phyloP scores from a whole-genome alignment of 140 eudicot genomes.

The Anethum foeniculum region DNA sequence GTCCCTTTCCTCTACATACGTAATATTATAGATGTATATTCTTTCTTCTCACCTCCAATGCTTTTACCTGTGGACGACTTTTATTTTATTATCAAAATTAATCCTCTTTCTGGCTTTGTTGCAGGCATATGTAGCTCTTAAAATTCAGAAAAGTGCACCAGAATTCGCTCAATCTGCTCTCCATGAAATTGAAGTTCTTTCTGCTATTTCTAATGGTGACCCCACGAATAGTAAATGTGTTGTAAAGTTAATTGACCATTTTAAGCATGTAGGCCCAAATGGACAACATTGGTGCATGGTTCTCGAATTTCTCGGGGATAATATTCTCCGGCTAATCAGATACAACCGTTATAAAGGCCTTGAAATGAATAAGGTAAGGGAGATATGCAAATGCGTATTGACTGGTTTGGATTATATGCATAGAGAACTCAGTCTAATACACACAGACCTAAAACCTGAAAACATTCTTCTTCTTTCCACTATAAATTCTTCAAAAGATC shows the following conservation, averaged over 20 bases:
- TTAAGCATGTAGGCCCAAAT: slow-evolving; percentile 91
- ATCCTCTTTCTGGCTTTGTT: slow-evolving; percentile 17
- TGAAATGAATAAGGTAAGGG: slow-evolving; percentile 59
- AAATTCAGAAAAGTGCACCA: slow-evolving; percentile 97
- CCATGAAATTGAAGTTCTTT: slow-evolving; percentile 87
- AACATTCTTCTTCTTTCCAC: slow-evolving; percentile 80
- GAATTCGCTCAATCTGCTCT: slow-evolving; percentile 87
- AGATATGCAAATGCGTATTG: slow-evolving; percentile 80
- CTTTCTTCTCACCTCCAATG: neutral
- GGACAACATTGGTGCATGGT: slow-evolving; percentile 98
- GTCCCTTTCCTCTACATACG: neutral
- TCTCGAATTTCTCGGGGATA: slow-evolving; percentile 94
- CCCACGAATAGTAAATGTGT: slow-evolving; percentile 52
- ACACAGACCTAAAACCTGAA: slow-evolving; percentile 93
- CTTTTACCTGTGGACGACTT: neutral
- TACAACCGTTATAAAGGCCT: slow-evolving; percentile 89
- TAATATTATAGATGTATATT: neutral
- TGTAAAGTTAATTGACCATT: slow-evolving; percentile 79
- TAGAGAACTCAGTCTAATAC: slow-evolving; percentile 61
- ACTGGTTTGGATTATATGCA: slow-evolving; percentile 83
- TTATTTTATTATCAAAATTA: neutral
- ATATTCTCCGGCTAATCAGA: slow-evolving; percentile 63
- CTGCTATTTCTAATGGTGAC: slow-evolving; percentile 68
- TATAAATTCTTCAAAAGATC: slow-evolving; percentile 83
- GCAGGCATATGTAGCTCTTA: slow-evolving; percentile 77